Conservation (phyloP, 495 filamentous ascomycete genomes). For the Aspergillus leporis region DNA sequence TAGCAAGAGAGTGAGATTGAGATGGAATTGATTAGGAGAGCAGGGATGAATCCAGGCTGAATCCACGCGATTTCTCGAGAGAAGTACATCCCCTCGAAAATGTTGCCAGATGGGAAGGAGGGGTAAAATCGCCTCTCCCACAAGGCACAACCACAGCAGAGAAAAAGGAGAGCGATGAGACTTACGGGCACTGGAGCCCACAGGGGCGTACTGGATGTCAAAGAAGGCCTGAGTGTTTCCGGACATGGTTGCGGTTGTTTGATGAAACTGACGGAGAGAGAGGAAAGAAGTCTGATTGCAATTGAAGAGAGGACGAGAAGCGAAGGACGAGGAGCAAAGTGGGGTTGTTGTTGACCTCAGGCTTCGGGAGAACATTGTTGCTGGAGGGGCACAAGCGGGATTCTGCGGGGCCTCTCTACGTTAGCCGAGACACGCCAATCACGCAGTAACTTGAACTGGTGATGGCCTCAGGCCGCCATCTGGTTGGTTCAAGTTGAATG, state of each 20-base stretch:
- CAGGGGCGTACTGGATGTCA: conserved; percentile 61
- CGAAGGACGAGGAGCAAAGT: conserved; percentile 40
- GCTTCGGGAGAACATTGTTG: conserved; percentile 53
- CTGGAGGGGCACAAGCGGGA: conserved; percentile 39
- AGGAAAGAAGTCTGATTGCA: conserved; percentile 41
- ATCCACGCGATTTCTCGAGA: not conserved
- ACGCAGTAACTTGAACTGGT: conserved; percentile 17
- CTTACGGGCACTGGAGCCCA: conserved; percentile 64
- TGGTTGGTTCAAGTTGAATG: conserved; percentile 4
- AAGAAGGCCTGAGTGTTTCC: conserved; percentile 61
- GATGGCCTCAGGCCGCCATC: conserved; percentile 13
- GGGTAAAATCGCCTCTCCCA: conserved; percentile 9
- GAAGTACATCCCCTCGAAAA: not conserved
- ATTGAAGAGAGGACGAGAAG: conserved; percentile 51
- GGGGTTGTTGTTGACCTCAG: conserved; percentile 49
- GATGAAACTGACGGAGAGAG: conserved; percentile 59
- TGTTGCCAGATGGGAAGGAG: conserved; percentile 11
- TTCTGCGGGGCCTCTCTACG: conserved; percentile 21
- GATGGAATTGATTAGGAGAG: conserved; percentile 5
- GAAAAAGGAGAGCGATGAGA: conserved; percentile 12
- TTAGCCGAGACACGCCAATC: conserved; percentile 19
- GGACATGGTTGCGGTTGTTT: conserved; percentile 65
- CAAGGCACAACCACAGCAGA: conserved; percentile 10
- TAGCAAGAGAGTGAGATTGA: conserved; percentile 17
- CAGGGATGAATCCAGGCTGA: not conserved